Conservation (phyloP, 2,329 filamentous ascomycete genomes). For the Aspergillus latus region DNA sequence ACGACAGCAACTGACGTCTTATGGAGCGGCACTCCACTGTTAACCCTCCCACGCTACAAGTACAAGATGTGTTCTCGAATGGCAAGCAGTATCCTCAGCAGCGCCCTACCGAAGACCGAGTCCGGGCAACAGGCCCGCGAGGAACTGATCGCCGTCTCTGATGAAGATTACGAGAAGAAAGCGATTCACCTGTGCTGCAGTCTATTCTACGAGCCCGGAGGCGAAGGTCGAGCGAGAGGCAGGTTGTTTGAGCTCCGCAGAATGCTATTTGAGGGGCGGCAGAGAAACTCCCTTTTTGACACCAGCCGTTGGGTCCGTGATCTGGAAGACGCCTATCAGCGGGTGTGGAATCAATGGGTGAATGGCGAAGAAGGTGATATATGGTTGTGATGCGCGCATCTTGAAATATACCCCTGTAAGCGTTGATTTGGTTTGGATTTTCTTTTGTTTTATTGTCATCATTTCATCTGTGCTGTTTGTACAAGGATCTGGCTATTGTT, state of each 20-base stretch:
- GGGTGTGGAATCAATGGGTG: conserved; percentile 88
- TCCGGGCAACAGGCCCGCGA: conserved; percentile 66
- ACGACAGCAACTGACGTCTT: conserved; percentile 95
- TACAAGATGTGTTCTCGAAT: conserved; percentile 99
- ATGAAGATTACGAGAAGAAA: conserved; percentile 79
- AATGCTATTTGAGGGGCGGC: conserved; percentile 78
- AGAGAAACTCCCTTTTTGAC: conserved; percentile 85
- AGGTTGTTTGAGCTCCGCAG: conserved; percentile 75
- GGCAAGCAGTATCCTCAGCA: conserved; percentile 90
- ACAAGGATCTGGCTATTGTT: not conserved
- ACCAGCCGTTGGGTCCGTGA: conserved; percentile 88
- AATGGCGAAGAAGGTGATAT: conserved; percentile 87
- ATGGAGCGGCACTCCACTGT: conserved; percentile 90
- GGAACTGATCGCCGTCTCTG: conserved; percentile 75
- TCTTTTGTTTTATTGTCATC: conserved; percentile 13
- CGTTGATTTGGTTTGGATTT: conserved; percentile 28
- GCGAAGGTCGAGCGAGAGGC: conserved; percentile 51
- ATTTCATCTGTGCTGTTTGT: conserved; percentile 1
- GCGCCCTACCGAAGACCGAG: conserved; percentile 72
- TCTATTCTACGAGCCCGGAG: conserved; percentile 57
- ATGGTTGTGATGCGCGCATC: conserved; percentile 60
- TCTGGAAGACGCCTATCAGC: conserved; percentile 82
- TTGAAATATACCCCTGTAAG: conserved; percentile 39
- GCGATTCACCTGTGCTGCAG: conserved; percentile 67
- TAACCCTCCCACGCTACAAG: conserved; percentile 85